phyloP scores from a whole-genome alignment of 2,329 filamentous ascomycete species.

The Cladosporium sp. region DNA sequence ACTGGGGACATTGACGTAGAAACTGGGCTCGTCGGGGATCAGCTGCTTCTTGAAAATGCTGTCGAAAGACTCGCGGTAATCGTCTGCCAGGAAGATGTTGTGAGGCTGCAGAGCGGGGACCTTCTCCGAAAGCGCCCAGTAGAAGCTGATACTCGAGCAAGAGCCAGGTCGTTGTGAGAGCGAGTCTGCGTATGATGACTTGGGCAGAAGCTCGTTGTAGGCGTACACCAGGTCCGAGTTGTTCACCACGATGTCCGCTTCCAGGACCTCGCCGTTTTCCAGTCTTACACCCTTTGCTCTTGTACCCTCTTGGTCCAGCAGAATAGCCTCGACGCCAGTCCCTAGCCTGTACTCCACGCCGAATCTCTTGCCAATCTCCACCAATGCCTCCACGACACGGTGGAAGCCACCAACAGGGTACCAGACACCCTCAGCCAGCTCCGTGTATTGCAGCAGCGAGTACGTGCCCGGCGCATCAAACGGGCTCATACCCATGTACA shows the following conservation, averaged over 20 bases:
- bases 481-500: slow-evolving; percentile 82
- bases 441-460: slow-evolving; percentile 71
- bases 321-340: slow-evolving; percentile 58
- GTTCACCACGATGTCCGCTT: slow-evolving; percentile 66
- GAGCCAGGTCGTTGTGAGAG: slow-evolving; percentile 57
- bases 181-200: slow-evolving; percentile 43
- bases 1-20: slow-evolving; percentile 76
- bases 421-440: slow-evolving; percentile 74
- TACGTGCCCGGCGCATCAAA: slow-evolving; percentile 76
- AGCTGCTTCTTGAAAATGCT: slow-evolving; percentile 70
- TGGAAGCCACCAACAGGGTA: slow-evolving; percentile 73
- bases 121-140: slow-evolving; percentile 65
- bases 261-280: slow-evolving; percentile 57
- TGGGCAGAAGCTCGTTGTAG: slow-evolving; percentile 68
- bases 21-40: slow-evolving; percentile 68
- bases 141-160: slow-evolving; percentile 75
- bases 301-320: slow-evolving; percentile 54
- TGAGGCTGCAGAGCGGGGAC: slow-evolving; percentile 67
- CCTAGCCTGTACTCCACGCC: slow-evolving; percentile 65
- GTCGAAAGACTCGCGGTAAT: slow-evolving; percentile 73
- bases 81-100: slow-evolving; percentile 75
- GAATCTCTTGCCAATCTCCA: slow-evolving; percentile 60
- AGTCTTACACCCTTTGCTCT: slow-evolving; percentile 61
- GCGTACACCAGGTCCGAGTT: slow-evolving; percentile 76
- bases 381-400: slow-evolving; percentile 60